Percentiles rank a stretch among this genome's conserved stretches.
Evolutionary conservation across 2,329 filamentous ascomycete genomes (phyloP).

Genomic region (Botrytis squamosa): DNA sequence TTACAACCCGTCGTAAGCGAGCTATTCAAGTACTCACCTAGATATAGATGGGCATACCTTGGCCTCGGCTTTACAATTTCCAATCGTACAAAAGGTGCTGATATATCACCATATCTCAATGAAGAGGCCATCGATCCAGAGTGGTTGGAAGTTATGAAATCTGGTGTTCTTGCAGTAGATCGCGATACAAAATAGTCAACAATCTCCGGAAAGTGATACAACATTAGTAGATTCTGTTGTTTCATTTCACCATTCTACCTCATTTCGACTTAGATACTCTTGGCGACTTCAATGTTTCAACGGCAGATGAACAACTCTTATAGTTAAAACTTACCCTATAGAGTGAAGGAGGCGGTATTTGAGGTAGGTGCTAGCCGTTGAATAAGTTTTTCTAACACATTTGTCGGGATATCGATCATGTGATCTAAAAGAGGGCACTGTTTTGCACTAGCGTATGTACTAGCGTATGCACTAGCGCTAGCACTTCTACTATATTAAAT

Average conservation of each 20-base stretch:
- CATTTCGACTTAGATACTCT: not conserved
- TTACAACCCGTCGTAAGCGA: not conserved
- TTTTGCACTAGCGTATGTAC: too few relatives aligned
- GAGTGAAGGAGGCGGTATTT: not conserved
- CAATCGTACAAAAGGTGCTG: conserved; percentile 12
- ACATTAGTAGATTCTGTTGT: not conserved
- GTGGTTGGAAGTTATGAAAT: conserved; percentile 13
- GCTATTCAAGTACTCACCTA: not conserved
- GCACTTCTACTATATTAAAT: too few relatives aligned
- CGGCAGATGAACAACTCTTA: too few relatives aligned
- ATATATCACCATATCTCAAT: conserved; percentile 15
- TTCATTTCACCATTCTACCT: not conserved
- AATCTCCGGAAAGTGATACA: not conserved
- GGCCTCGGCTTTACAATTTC: conserved; percentile 12
- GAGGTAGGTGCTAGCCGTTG: too few relatives aligned
- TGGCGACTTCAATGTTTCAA: too few relatives aligned
- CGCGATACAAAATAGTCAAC: not conserved
- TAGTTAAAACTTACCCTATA: not conserved
- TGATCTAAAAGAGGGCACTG: too few relatives aligned
- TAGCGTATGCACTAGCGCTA: too few relatives aligned
- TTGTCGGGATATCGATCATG: too few relatives aligned
- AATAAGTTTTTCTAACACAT: not conserved
- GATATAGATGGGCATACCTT: conserved; percentile 19
- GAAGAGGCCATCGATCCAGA: conserved; percentile 9
- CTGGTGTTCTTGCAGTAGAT: not conserved